Evolutionary conservation across 2,329 filamentous ascomycete species (phyloP), one percentile per base, ranked within the genome.

Genomic region (Hawksworthiomyces lignivorus): DNA sequence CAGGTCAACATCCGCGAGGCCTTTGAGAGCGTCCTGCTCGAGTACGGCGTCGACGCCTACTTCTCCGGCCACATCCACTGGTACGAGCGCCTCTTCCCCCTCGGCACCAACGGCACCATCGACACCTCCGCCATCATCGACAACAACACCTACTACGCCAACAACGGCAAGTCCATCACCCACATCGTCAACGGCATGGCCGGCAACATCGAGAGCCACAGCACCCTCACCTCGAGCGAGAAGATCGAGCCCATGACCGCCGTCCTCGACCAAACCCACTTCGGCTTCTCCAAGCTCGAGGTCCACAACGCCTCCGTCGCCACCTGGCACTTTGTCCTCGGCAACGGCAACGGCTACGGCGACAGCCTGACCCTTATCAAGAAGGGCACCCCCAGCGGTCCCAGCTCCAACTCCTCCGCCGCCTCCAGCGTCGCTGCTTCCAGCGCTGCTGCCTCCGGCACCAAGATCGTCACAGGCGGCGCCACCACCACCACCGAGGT

Each of bases 101-200:
- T 52, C n/a, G 47, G 40, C 21, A 22, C 26, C n/a, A 48, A 49
- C 37, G 45, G 45, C 17, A 26, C 26, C 14, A 61, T 75, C 55
- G 57, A 69, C 56, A 47, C 47, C 1, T 43, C 40, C 5, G 63
- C 64, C 1, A 56, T 73, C 29, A 44, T 69, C 37, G 59, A 70
- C 54, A 67, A 70, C 46, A 61, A 69, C 53, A 73, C 68, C 9
- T 73, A 71, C 56, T 49, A 52, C 35, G 63, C 63, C 41, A 71
- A 70, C 48, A 57, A 65, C 1, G 69, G 70, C 34, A 59, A 57
- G 19, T 70, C 67, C 15, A 65, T 73, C 46, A 69, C 67, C 2
- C 68, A 72, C 44, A 57, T 74, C 26, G 59, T 69, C 54, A 73
- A 73, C 51, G 70, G 70, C n/a, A 68, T 69, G 60, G 70, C 70